phyloP scores from a whole-genome alignment of 805 yeast species.

The Wickerhamomyces ciferrii region DNA sequence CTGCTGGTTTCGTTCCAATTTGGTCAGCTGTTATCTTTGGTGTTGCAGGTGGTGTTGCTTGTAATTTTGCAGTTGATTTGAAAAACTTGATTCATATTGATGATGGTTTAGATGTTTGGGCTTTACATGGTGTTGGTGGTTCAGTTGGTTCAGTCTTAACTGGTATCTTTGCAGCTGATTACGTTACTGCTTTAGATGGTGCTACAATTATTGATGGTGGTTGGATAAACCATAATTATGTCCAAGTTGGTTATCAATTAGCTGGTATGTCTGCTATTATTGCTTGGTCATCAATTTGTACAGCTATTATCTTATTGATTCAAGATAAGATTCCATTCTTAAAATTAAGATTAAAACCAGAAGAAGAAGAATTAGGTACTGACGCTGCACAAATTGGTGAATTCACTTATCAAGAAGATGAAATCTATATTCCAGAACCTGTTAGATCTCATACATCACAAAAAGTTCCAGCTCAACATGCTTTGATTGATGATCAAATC shows the following conservation, averaged over 20 bases:
- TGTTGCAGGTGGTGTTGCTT: conserved; percentile 64
- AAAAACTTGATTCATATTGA: conserved; percentile 72
- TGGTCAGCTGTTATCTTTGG: conserved; percentile 88
- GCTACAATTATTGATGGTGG: conserved; percentile 68
- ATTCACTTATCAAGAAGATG: conserved; percentile 64
- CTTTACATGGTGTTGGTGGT: conserved; percentile 94
- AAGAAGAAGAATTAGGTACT: conserved; percentile 83
- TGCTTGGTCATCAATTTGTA: conserved; percentile 70
- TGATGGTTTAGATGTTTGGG: conserved; percentile 93
- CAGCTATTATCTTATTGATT: conserved; percentile 57
- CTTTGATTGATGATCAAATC: conserved; percentile 29
- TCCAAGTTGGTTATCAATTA: conserved; percentile 83
- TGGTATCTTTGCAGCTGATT: conserved; percentile 89
- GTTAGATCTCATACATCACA: conserved; percentile 50
- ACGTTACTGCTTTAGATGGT: conserved; percentile 81
- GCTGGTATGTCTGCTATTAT: conserved; percentile 72
- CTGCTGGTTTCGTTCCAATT: conserved; percentile 93
- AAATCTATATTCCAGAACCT: conserved; percentile 71
- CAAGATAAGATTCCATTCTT: conserved; percentile 79
- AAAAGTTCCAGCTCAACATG: conserved; percentile 21
- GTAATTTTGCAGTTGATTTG: conserved; percentile 83
- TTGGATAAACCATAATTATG: conserved; percentile 79
- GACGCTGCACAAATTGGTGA: conserved; percentile 92
- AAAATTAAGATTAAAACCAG: conserved; percentile 76
- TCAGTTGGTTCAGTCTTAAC: conserved; percentile 78